Percentiles rank a stretch among this genome's conserved stretches.
phyloP scores from a whole-genome alignment of 2,329 filamentous ascomycete genomes.

The Ceratocystiopsis brevicomis region DNA sequence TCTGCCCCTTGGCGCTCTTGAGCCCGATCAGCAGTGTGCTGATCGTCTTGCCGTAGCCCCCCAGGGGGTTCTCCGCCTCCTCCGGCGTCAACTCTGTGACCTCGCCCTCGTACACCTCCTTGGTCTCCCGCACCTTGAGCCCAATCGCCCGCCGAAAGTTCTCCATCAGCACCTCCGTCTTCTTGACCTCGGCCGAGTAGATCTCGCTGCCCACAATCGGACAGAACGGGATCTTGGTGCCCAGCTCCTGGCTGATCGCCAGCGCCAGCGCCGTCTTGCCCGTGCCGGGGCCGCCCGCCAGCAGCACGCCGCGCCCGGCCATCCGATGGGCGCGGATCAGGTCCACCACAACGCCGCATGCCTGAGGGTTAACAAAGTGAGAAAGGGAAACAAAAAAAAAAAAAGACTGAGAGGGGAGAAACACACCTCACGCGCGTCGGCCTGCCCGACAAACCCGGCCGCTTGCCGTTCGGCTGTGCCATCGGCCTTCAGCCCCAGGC shows the following conservation, averaged over 20 bases:
- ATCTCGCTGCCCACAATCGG: conserved; percentile 96
- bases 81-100: conserved; percentile 95
- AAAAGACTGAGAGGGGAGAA: background rate
- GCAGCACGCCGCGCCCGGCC: conserved; percentile 80
- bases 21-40: conserved; percentile 85
- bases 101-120: conserved; percentile 98
- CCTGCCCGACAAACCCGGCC: conserved; percentile 79
- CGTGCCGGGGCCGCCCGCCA: conserved; percentile 87
- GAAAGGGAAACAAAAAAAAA: background rate
- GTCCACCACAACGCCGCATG: conserved; percentile 89
- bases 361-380: conserved; percentile 27
- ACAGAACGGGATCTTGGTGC: conserved; percentile 96
- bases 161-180: conserved; percentile 98
- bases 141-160: conserved; percentile 96
- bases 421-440: conserved; percentile 65
- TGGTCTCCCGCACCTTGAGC: conserved; percentile 90
- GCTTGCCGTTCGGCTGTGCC: conserved; percentile 65
- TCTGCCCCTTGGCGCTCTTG: conserved; percentile 90
- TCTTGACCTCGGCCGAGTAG: conserved; percentile 96
- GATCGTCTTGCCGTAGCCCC: conserved; percentile 93
- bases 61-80: conserved; percentile 92
- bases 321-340: conserved; percentile 94
- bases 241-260: conserved; percentile 89
- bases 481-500: conserved; percentile 70
- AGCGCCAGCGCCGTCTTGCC: conserved; percentile 94